phyloP scores from a whole-genome alignment of 768 basidiomycete genomes.

The Macrolepiota albuminosa region DNA sequence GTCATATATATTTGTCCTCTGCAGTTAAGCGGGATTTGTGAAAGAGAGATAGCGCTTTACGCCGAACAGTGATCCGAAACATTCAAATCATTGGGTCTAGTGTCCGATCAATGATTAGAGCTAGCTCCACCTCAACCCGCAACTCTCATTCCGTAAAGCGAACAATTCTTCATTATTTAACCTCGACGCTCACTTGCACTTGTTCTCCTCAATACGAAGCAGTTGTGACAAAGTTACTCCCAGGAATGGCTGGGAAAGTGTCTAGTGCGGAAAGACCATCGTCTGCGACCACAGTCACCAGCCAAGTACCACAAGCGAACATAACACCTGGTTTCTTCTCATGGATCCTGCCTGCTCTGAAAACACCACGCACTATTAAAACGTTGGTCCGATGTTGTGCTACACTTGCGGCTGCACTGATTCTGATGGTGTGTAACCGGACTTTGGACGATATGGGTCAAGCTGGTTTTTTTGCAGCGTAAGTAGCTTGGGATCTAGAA shows the following conservation, averaged over 20 bases:
- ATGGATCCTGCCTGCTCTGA: slow-evolving; percentile 30
- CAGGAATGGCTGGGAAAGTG: slow-evolving; percentile 10
- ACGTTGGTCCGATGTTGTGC: slow-evolving; percentile 36
- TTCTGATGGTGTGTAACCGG: slow-evolving; percentile 30
- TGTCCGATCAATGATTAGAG: not conserved
- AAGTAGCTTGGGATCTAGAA: slow-evolving; percentile 7
- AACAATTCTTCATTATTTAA: not conserved
- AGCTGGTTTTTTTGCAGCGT: slow-evolving; percentile 37
- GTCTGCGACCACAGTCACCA: not conserved
- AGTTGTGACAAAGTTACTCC: not conserved
- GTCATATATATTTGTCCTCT: too few species aligned
- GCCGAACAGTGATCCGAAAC: not conserved
- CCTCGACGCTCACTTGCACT: not conserved
- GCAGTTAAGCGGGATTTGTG: too few species aligned
- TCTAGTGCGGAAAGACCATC: slow-evolving; percentile 1
- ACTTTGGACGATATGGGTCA: slow-evolving; percentile 35
- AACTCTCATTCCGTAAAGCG: not conserved
- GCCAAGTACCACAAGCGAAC: not conserved
- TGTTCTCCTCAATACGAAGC: not conserved
- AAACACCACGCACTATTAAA: slow-evolving; percentile 30
- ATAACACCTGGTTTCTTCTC: slow-evolving; percentile 19
- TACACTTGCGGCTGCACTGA: slow-evolving; percentile 25
- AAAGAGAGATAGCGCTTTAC: too few species aligned
- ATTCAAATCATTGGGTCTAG: not conserved
- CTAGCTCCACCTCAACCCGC: not conserved